phyloP scores from a whole-genome alignment of 345 rosid species.

The Lepidium sativum region DNA sequence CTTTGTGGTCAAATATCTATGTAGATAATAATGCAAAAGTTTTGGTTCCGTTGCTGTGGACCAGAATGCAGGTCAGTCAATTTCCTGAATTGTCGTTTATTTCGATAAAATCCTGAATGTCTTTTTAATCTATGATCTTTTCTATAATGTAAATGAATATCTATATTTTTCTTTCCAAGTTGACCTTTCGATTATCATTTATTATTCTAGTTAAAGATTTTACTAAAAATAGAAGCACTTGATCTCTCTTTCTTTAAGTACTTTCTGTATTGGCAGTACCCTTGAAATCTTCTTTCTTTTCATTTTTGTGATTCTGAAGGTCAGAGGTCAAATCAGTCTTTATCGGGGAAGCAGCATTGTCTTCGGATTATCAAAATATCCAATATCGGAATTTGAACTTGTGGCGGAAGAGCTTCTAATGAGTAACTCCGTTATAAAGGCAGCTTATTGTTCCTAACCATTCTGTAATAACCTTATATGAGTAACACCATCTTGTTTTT shows the following conservation, averaged over 20 bases:
- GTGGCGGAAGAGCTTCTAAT: slow-evolving; percentile 94
- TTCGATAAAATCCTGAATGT: neutral
- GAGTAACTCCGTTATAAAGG: slow-evolving; percentile 96
- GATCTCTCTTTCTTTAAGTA: slow-evolving; percentile 10
- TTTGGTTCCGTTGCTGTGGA: slow-evolving; percentile 92
- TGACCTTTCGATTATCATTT: neutral
- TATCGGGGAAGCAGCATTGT: slow-evolving; percentile 78
- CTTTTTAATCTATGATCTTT: neutral
- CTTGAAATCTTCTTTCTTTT: neutral
- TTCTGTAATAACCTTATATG: neutral
- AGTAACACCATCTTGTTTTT: neutral
- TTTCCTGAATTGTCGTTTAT: neutral
- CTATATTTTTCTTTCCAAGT: neutral
- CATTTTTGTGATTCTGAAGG: slow-evolving; percentile 42
- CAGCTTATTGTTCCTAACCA: slow-evolving; percentile 28
- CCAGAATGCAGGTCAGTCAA: slow-evolving; percentile 79
- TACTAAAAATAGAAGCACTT: slow-evolving; percentile 7
- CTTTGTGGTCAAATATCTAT: slow-evolving; percentile 81
- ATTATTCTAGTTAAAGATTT: neutral
- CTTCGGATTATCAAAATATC: slow-evolving; percentile 76
- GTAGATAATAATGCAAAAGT: slow-evolving; percentile 92
- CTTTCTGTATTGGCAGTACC: neutral
- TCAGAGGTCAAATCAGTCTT: slow-evolving; percentile 88
- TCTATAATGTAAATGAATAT: neutral
- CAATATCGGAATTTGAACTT: slow-evolving; percentile 97